These are phyloP conservation scores for Saturnispora sanitii DNA, from an alignment of 805 yeast species.

Conservation along the genomic window DNA sequence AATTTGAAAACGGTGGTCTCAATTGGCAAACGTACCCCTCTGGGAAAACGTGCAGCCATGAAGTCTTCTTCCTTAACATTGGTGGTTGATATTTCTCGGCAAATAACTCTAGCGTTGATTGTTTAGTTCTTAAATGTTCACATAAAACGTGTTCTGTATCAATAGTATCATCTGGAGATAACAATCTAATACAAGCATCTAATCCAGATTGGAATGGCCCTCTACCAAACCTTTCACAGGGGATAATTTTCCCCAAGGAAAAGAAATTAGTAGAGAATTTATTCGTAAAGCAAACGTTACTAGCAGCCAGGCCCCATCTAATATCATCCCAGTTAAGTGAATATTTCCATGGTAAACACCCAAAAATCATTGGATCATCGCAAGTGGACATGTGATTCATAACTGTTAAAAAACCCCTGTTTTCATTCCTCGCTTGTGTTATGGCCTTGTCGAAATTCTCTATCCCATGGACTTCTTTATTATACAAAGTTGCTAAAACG, in stretches of 20 bases:
- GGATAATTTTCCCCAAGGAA: conserved; percentile 78
- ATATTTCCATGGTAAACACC: conserved; percentile 65
- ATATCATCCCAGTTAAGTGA: conserved; percentile 53
- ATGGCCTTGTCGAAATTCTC: conserved; percentile 59
- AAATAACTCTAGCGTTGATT: too few species aligned
- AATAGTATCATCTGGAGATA: conserved; percentile 68
- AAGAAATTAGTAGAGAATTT: conserved; percentile 49
- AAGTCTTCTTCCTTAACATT: conserved; percentile 50
- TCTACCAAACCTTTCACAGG: conserved; percentile 79
- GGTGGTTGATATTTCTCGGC: conserved; percentile 52
- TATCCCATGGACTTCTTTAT: conserved; percentile 50
- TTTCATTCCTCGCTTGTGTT: conserved; percentile 51
- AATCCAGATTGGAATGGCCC: conserved; percentile 90
- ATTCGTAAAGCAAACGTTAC: conserved; percentile 73
- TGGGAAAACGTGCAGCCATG: conserved; percentile 93
- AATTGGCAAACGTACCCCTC: conserved; percentile 89
- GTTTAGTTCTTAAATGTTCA: background rate
- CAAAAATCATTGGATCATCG: conserved; percentile 91
- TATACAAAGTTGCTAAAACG: conserved; percentile 50
- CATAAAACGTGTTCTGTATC: conserved; percentile 32
- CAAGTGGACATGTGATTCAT: conserved; percentile 91
- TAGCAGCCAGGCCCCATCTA: conserved; percentile 94
- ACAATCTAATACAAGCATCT: conserved; percentile 74
- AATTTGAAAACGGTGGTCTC: conserved; percentile 65
- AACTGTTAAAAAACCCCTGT: conserved; percentile 69